Conservation (phyloP, 495 filamentous ascomycete genomes). For the Penicillium fimorum region DNA sequence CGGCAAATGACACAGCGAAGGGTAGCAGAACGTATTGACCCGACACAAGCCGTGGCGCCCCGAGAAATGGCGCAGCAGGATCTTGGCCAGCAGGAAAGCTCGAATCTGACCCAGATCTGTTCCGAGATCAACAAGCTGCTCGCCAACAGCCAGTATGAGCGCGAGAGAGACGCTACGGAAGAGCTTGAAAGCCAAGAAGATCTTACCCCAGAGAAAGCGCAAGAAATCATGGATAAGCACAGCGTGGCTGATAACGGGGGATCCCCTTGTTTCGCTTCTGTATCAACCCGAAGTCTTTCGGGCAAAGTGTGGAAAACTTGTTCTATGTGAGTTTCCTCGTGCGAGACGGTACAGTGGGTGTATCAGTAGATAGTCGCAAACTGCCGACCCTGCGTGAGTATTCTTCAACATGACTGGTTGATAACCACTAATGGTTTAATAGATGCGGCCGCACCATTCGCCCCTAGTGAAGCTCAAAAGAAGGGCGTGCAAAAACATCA, state of each 20-base stretch:
- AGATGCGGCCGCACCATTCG: conserved; percentile 43
- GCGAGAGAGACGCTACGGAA: conserved; percentile 33
- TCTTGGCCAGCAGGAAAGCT: conserved; percentile 67
- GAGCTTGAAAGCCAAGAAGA: conserved; percentile 33
- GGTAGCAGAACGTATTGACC: conserved; percentile 59
- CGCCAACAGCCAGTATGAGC: conserved; percentile 34
- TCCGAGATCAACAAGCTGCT: conserved; percentile 57
- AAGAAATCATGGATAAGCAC: conserved; percentile 51
- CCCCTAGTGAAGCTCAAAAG: conserved; percentile 45
- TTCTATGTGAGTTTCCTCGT: conserved; percentile 97
- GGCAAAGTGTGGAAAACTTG: conserved; percentile 94
- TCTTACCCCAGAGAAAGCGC: conserved; percentile 32
- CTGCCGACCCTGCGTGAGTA: conserved; percentile 72
- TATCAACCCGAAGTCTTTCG: conserved; percentile 85
- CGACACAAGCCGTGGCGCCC: conserved; percentile 63
- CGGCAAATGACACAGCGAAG: conserved; percentile 66
- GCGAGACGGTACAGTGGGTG: conserved; percentile 72
- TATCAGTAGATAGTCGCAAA: conserved; percentile 60
- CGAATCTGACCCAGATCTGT: conserved; percentile 69
- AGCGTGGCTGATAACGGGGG: conserved; percentile 58
- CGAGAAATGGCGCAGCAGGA: conserved; percentile 70
- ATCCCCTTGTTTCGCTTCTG: conserved; percentile 79
- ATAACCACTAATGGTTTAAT: conserved; percentile 24
- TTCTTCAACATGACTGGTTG: background rate
- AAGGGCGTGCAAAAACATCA: conserved; percentile 66